Evolutionary conservation across 2,329 filamentous ascomycete species (phyloP).

Genomic region (Cladosporium austrohemisphaericum): DNA sequence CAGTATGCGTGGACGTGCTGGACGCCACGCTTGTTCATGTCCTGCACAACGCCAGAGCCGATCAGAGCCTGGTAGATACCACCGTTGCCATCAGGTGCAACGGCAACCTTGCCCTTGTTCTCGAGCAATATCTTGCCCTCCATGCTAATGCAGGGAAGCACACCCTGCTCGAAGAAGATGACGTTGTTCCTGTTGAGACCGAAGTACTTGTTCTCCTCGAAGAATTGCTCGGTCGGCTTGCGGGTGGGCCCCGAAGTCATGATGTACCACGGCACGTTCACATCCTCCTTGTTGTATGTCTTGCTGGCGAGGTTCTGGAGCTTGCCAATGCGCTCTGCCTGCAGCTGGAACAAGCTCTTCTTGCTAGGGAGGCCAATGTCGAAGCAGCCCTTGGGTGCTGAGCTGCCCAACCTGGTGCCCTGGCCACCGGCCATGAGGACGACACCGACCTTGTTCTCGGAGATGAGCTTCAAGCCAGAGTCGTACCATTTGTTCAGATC

Average conservation of each 20-base stretch:
- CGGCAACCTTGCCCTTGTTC: constrained; percentile 82
- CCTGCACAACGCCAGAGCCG: constrained; percentile 71
- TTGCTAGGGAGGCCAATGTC: constrained; percentile 89
- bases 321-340: constrained; percentile 89
- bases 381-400: constrained; percentile 94
- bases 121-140: constrained; percentile 96
- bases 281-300: constrained; percentile 58
- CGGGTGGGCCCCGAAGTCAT: constrained; percentile 98
- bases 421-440: constrained; percentile 97
- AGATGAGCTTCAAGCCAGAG: constrained; percentile 61
- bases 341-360: constrained; percentile 96
- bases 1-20: constrained; percentile 97
- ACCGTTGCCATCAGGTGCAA: constrained; percentile 95
- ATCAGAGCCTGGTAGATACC: constrained; percentile 92
- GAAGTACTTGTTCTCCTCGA: constrained; percentile 85
- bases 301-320: constrained; percentile 75
- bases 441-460: constrained; percentile 70
- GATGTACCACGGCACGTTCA: constrained; percentile 92
- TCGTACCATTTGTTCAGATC: constrained; percentile 84
- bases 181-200: constrained; percentile 83
- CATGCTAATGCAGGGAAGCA: constrained; percentile 94
- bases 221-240: constrained; percentile 88
- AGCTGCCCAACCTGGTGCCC: constrained; percentile 90
- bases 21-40: constrained; percentile 86
- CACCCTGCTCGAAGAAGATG: constrained; percentile 91